Percentiles rank a stretch among this genome's conserved stretches.
Evolutionary conservation across 2,329 filamentous ascomycete species (phyloP).

Genomic region (Colletotrichum chlorophyti): DNA sequence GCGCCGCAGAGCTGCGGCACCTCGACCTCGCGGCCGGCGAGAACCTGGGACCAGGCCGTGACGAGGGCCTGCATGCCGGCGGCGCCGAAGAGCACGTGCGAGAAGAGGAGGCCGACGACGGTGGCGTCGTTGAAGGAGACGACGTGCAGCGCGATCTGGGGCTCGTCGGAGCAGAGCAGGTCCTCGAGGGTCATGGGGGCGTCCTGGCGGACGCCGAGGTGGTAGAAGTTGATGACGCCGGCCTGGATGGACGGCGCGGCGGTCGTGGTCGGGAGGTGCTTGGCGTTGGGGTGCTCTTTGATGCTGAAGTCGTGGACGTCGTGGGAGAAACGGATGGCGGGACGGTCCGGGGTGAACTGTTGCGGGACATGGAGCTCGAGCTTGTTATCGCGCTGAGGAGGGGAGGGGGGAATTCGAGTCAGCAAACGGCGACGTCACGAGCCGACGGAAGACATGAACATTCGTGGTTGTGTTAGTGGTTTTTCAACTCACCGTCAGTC

Average conservation of each 20-base stretch:
- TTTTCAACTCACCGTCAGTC: conserved; percentile 44
- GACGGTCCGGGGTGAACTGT: conserved; percentile 38
- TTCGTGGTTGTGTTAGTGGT: too few species aligned
- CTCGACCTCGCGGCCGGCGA: conserved; percentile 49
- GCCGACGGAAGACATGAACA: too few species aligned
- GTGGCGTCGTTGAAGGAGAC: conserved; percentile 57
- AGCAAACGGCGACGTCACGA: too few species aligned
- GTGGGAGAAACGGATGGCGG: conserved; percentile 49
- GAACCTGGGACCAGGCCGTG: conserved; percentile 51
- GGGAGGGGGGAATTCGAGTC: neutral
- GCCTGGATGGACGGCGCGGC: conserved; percentile 22
- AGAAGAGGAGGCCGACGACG: conserved; percentile 51
- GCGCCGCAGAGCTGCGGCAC: conserved; percentile 44
- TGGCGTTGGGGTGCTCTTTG: conserved; percentile 47
- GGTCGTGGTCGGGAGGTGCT: conserved; percentile 41
- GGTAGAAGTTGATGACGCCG: conserved; percentile 27
- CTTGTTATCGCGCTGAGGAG: conserved; percentile 29
- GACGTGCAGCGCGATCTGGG: conserved; percentile 55
- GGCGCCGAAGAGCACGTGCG: conserved; percentile 56
- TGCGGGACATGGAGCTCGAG: conserved; percentile 42
- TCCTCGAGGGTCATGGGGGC: conserved; percentile 41
- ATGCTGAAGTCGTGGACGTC: conserved; percentile 42
- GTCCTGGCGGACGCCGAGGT: conserved; percentile 27
- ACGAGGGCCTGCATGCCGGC: conserved; percentile 50
- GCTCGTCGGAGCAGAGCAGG: conserved; percentile 48